Percentiles rank a stretch among this genome's conserved stretches.
Conservation (phyloP, 805 yeast species). For the Pichia gijzeniarum region DNA sequence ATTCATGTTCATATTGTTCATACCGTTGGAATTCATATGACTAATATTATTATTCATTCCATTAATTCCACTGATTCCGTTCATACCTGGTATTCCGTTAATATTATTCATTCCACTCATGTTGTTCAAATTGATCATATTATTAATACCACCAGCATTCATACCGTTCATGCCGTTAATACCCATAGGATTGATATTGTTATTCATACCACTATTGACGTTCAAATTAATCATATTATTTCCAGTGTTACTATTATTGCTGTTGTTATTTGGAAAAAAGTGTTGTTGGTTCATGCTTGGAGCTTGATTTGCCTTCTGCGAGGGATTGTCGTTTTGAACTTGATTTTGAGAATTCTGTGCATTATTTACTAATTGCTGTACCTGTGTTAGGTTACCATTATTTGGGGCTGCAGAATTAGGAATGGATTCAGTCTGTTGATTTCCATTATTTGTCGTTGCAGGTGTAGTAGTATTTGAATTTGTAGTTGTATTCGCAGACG, state of each 20-base stretch:
- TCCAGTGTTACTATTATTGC: background rate
- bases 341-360: background rate
- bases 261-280: constrained; percentile 1
- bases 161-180: background rate
- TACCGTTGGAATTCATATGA: background rate
- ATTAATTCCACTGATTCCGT: background rate
- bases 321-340: constrained; percentile 1
- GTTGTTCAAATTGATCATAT: background rate
- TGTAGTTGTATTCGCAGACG: background rate
- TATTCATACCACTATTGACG: background rate
- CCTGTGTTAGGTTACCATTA: background rate
- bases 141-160: background rate
- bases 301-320: background rate
- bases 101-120: background rate
- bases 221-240: background rate
- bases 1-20: background rate
- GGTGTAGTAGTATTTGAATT: too few relatives aligned
- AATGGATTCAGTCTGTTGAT: background rate
- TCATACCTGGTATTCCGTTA: background rate
- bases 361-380: background rate
- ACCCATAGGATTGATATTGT: background rate
- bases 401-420: background rate
- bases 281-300: constrained; percentile 2
- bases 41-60: background rate
- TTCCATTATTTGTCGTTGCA: background rate